Evolutionary conservation across 2,329 filamentous ascomycete species (phyloP), one percentile per base, ranked within the genome.

Genomic region (Ophiostoma quercus): DNA sequence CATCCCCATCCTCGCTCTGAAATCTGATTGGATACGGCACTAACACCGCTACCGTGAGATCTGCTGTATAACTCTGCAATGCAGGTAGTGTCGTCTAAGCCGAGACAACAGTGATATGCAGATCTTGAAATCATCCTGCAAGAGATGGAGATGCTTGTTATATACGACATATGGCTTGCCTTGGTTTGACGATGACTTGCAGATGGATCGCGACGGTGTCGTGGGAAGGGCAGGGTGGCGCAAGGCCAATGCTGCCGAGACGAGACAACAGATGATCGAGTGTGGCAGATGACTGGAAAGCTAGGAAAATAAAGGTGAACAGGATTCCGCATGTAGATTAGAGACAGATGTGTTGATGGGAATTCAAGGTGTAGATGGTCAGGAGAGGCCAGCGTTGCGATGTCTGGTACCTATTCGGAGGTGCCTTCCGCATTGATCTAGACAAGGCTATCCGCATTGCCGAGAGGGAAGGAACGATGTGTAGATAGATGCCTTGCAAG

Each of bases 1-100:
- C 22, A 39, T 34, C 34, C 34, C 25, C 19, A 65, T 65, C 62
- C 34, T 65, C 32, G 25, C 12, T 14, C 3, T 14, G 11, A 14
- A 41, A 41, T 65, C 32, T 65, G 32, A 65, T 65, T 65, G 62
- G 62, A 41, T 65, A 19, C 34, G 11, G 34, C 62, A 65, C 62
- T 63, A 63, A 63, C 62, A 65, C 62, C 62, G 16, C 19, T 19
- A 63, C 60, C 16, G 2, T 37, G 32, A 34, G 60, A 65, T 39
- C 34, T 65, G 62, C 34, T 65, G 62, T 39, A 65, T 41, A 29
- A 63, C 60, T 16, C 62, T n/a, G 62, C 62, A 34, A 65, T 65
- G 62, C 34, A 65, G n/a, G 62, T 39, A 29, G 25, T 29, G 14
- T 16, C 22, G 25, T 32, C 57, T 29, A 32, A 11, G 2, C 62